Base-by-base conservation (phyloP, 2,329 filamentous ascomycete species). In the Colletotrichum incanum region DNA sequence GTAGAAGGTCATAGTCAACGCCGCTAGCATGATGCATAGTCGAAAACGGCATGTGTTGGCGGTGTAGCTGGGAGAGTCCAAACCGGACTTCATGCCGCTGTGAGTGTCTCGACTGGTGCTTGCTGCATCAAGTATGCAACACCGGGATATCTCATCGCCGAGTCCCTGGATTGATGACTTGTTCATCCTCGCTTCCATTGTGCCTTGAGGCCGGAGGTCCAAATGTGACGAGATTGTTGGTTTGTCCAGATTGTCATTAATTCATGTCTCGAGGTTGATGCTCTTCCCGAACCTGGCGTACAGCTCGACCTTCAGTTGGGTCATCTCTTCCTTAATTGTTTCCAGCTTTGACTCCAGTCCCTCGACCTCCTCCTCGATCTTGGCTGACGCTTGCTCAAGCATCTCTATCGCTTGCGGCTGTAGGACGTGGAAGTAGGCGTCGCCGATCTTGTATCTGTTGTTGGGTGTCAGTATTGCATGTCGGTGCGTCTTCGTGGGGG, bases 221-320 rank as follows among this genome's bases (percentile, higher is more conserved):
- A 63, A 56, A 43, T 56, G 45, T 31, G 69, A 41, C 16, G 37
- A 52, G 12, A 37, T 55, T 49, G 56, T 34, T 56, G 39, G 31
- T 41, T 37, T 55, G 65, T 64, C 59, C 54, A 41, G 28, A 55
- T 65, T 60, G 43, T 64, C 39, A 52, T 69, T 60, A 52, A 58
- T 70, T 89, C 86, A 96, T 76, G 93, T 94, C 84, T 99, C 96
- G 75, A 98, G 87, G 84, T 99, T 99, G 87, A 99, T 99, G 82
- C 95, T 97, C 82, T 93, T 91, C 67, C 96, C 96, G 84, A 99
- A 99, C 74, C 97, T 91, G 43, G 95, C 95, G 84, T 99, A 99
- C 73, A 99, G 85, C 74, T 94, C 91, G 71, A 97, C 93, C 87
- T 99, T 99, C 75, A 99, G 87, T 81, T 93, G 88, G 74, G 91